Evolutionary conservation across 768 basidiomycete genomes (phyloP).

Genomic region (Coprinopsis cinerea): DNA sequence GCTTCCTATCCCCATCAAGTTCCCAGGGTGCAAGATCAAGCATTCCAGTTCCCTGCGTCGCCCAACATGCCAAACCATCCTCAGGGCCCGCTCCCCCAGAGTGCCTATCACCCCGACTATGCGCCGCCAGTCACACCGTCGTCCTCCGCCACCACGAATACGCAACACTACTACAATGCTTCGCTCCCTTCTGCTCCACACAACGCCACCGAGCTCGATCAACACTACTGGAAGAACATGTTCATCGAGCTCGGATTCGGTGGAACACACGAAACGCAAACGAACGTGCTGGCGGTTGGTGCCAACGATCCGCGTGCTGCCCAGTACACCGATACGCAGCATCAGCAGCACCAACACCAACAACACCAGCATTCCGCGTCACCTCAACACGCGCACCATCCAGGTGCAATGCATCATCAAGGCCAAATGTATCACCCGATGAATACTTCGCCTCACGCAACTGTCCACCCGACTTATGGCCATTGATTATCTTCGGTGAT

Average conservation of each 20-base stretch:
- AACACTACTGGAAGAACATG: slow-evolving; percentile 71
- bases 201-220: slow-evolving; percentile 54
- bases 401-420: background rate
- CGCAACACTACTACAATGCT: slow-evolving; percentile 17
- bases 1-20: slow-evolving; percentile 29
- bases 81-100: slow-evolving; percentile 17
- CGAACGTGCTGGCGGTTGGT: slow-evolving; percentile 18
- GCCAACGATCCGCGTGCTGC: slow-evolving; percentile 17
- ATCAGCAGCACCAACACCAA: slow-evolving; percentile 18
- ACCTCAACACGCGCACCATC: too few relatives aligned
- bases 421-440: background rate
- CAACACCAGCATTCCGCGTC: too few relatives aligned
- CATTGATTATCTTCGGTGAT: background rate
- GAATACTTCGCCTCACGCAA: background rate
- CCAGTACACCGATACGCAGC: slow-evolving; percentile 19
- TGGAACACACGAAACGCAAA: slow-evolving; percentile 32
- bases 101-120: slow-evolving; percentile 11
- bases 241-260: slow-evolving; percentile 69
- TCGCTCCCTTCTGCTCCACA: slow-evolving; percentile 33
- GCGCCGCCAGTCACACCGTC: slow-evolving; percentile 1
- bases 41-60: slow-evolving; percentile 38
- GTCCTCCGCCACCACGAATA: slow-evolving; percentile 5
- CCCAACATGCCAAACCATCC: slow-evolving; percentile 29
- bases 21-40: slow-evolving; percentile 27
- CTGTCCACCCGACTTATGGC: background rate